These are phyloP conservation scores for Colletotrichum echinochloae DNA, from an alignment of 2,329 filamentous ascomycete species.

Conservation along the genomic window DNA sequence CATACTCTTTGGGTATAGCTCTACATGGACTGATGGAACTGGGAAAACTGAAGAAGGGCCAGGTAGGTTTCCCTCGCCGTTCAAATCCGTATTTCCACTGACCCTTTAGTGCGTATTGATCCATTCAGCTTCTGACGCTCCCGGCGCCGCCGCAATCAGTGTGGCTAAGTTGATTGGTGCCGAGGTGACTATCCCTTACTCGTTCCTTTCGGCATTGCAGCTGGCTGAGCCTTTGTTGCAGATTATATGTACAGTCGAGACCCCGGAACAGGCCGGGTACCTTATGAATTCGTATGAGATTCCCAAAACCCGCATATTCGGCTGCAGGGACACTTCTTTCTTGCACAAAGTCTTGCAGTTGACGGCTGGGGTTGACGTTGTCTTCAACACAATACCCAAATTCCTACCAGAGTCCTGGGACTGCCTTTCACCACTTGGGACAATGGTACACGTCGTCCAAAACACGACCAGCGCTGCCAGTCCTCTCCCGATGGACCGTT, in stretches of 20 bases:
- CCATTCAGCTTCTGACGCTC: background rate
- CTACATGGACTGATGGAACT: slow-evolving; percentile 42
- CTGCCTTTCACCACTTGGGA: slow-evolving; percentile 58
- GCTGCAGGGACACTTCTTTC: slow-evolving; percentile 48
- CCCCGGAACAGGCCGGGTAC: slow-evolving; percentile 50
- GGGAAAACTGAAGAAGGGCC: slow-evolving; percentile 42
- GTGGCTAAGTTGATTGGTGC: slow-evolving; percentile 18
- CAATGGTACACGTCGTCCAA: slow-evolving; percentile 60
- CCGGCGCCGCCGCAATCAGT: slow-evolving; percentile 19
- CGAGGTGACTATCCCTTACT: background rate
- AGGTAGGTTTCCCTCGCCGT: slow-evolving; percentile 17
- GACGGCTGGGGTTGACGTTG: slow-evolving; percentile 52
- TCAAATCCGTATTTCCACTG: background rate
- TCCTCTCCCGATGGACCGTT: slow-evolving; percentile 59
- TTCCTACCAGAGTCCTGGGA: slow-evolving; percentile 56
- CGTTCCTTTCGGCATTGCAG: background rate
- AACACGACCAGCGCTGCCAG: slow-evolving; percentile 53
- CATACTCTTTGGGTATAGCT: slow-evolving; percentile 49
- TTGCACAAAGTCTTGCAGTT: slow-evolving; percentile 43
- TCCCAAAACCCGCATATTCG: slow-evolving; percentile 49
- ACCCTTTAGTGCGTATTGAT: slow-evolving; percentile 43
- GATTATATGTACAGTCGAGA: slow-evolving; percentile 52
- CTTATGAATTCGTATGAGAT: slow-evolving; percentile 49
- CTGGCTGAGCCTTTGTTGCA: background rate
- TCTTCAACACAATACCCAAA: slow-evolving; percentile 56